phyloP scores from a whole-genome alignment of 306 rosid genomes.

The Coriaria nepalensis region DNA sequence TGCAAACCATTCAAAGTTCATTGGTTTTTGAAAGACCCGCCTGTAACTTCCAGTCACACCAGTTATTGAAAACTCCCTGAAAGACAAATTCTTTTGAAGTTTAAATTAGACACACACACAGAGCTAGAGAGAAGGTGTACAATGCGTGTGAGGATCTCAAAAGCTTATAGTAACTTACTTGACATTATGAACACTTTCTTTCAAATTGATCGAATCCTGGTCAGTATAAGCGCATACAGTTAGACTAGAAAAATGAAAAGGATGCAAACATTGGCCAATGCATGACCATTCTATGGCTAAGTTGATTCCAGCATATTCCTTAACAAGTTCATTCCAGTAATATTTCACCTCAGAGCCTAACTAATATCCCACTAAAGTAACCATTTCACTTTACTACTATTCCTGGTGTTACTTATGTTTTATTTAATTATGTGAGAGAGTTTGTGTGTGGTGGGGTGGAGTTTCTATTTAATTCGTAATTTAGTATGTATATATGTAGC shows the following conservation, averaged over 20 bases:
- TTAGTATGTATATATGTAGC: neutral
- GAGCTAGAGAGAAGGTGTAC: conserved; percentile 8
- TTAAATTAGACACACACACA: conserved; percentile 6
- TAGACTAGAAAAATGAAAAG: too few relatives aligned
- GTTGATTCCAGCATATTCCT: too few relatives aligned
- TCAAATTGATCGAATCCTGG: conserved; percentile 70
- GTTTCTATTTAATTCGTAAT: neutral
- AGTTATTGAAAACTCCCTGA: conserved; percentile 88
- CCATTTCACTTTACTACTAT: too few relatives aligned
- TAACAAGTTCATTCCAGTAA: too few relatives aligned
- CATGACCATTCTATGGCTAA: too few relatives aligned
- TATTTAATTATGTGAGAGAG: too few relatives aligned
- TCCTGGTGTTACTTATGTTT: too few relatives aligned
- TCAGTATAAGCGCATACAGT: conserved; percentile 11
- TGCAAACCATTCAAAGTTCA: conserved; percentile 64
- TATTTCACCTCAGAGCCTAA: too few relatives aligned
- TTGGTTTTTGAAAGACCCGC: conserved; percentile 72
- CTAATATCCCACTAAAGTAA: too few relatives aligned
- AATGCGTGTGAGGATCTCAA: conserved; percentile 4
- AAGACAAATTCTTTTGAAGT: conserved; percentile 4
- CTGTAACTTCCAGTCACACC: conserved; percentile 81
- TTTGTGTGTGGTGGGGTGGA: neutral
- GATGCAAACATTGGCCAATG: too few relatives aligned
- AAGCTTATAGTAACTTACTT: conserved; percentile 38
- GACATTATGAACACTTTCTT: conserved; percentile 48